Conservation (phyloP, 192 early-diverging fungal genomes). For the Backusella psychrophila region DNA sequence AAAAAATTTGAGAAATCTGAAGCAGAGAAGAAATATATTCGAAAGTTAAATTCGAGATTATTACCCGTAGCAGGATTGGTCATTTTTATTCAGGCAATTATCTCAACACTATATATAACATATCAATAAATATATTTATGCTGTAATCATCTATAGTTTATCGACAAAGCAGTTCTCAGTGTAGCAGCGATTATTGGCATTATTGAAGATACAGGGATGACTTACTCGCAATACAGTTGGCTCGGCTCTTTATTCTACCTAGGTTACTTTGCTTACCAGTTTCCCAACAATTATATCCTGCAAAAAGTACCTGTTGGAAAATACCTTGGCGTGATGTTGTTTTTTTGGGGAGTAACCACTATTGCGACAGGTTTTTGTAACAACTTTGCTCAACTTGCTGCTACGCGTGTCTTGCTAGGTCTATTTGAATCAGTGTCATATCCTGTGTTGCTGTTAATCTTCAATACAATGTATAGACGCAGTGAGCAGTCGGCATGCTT, state of each 20-base stretch:
- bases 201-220: background rate
- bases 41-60: background rate
- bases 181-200: background rate
- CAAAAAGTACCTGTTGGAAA: background rate
- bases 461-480: conserved; percentile 7
- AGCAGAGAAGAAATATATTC: background rate
- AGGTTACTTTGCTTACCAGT: background rate
- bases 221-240: background rate
- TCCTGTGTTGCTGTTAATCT: background rate
- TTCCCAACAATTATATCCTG: conserved; percentile 1
- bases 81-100: conserved; percentile 2
- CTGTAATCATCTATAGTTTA: background rate
- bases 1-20: background rate
- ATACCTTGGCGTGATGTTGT: background rate
- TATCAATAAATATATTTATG: background rate
- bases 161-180: background rate
- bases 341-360: background rate
- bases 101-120: background rate
- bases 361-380: background rate
- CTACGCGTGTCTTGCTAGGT: conserved; percentile 19
- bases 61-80: background rate
- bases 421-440: conserved; percentile 2
- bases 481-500: conserved; percentile 12
- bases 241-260: conserved; percentile 1
- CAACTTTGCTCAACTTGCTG: background rate